A percentile compares a stretch with the other conserved stretches of the same genome.
phyloP scores from a whole-genome alignment of 768 basidiomycete genomes.

The Lentinula raphanica region DNA sequence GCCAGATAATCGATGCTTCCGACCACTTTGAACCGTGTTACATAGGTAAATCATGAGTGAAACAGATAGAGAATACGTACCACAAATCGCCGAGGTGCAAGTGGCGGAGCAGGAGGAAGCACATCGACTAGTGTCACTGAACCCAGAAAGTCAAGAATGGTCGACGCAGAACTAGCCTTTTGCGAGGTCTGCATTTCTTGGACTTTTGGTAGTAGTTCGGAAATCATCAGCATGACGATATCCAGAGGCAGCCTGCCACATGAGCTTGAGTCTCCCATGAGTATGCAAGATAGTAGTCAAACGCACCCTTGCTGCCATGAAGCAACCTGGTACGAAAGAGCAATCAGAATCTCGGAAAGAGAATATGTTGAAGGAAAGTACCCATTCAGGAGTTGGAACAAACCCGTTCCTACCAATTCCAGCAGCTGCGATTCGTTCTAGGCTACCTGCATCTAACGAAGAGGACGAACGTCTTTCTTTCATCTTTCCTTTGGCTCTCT shows the following conservation, averaged over 20 bases:
- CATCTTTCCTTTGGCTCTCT: conserved; percentile 92
- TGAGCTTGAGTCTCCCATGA: conserved; percentile 8
- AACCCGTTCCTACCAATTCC: conserved; percentile 88
- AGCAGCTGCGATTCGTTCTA: conserved; percentile 61
- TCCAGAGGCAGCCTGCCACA: conserved; percentile 76
- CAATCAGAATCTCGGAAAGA: conserved; percentile 1
- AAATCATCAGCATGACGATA: conserved; percentile 79
- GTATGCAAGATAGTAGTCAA: conserved; percentile 1
- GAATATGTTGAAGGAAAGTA: conserved; percentile 27
- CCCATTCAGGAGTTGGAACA: conserved; percentile 96
- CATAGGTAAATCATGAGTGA: conserved; percentile 5
- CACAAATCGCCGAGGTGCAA: conserved; percentile 69
- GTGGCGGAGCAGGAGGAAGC: conserved; percentile 63
- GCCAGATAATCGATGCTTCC: conserved; percentile 86
- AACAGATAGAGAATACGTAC: conserved; percentile 36
- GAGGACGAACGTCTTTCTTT: conserved; percentile 58
- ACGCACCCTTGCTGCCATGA: conserved; percentile 94
- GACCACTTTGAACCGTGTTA: conserved; percentile 65
- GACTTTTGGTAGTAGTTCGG: conserved; percentile 81
- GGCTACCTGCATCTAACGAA: conserved; percentile 42
- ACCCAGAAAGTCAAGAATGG: conserved; percentile 71
- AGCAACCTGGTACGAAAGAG: conserved; percentile 49
- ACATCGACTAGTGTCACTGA: conserved; percentile 65
- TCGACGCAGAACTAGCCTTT: conserved; percentile 57
- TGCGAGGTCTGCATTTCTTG: conserved; percentile 74